Evolutionary conservation across 208 protist genomes (phyloP), one percentile per base, ranked within the genome.

Genomic region (Leishmania guyanensis): DNA sequence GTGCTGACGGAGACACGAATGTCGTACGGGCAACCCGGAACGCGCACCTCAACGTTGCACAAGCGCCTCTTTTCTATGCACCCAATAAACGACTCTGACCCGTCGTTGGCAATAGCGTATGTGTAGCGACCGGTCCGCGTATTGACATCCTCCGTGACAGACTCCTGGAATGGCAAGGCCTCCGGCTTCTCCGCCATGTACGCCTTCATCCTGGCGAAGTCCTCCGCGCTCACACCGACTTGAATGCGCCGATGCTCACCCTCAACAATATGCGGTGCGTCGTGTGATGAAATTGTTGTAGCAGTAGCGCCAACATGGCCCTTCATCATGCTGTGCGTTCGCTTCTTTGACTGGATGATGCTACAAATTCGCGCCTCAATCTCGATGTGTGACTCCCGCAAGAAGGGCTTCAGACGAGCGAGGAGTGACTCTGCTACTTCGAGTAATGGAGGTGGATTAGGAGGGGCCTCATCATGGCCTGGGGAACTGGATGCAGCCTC

Each of bases 361-460:
- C 62, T 77, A 72, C 93, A 95, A 17, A 97, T 80, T 5, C 93
- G 91, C 16, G 90, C 83, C 81, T 97, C 92, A 29, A 97, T 75
- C 82, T 97, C 93, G 36, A 95, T 39, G 51, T 87, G 72, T 14
- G 77, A 54, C n/a, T 84, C 78, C 3, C 48, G 80, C 29, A 80
- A 72, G 65, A 89, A 84, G 0, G 84, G 80, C 73, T 73, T 70
- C 29, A 94, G 66, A 20, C 50, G 75, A 0, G 79, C 60, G 60
- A 90, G 88, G 9, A 96, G 77, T 39, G 53, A 60, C 16, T 86
- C 54, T 6, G 79, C 79, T 1, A 80, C 33, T 58, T 60, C 46
- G 29, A 10, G 36, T 12, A n/a, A 22, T 5, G 56, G 22, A 8
- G 51, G 68, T 33, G 68, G 10, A 73, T 73, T 5, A 26, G 26